Evolutionary conservation across 176 grass and related monocot species (phyloP).

Genomic region (Triticum urartu): DNA sequence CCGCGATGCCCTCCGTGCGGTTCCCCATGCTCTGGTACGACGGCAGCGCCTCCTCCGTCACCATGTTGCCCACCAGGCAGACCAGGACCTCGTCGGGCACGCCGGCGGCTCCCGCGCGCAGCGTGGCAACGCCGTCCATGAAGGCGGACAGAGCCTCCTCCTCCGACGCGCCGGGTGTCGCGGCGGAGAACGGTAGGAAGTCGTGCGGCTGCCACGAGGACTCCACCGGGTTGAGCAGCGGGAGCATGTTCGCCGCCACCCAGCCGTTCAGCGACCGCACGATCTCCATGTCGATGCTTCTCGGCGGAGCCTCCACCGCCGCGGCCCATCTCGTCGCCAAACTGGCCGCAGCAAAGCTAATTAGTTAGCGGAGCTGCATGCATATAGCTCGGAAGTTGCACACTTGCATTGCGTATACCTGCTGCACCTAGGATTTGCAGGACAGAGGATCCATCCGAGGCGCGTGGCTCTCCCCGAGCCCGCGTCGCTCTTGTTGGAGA

Average conservation of each 20-base stretch:
- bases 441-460: background rate
- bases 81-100: constrained; percentile 37
- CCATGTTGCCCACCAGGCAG: constrained; percentile 42
- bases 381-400: too few species aligned
- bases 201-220: constrained; percentile 55
- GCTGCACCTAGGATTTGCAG: background rate
- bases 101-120: background rate
- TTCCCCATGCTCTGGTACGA: constrained; percentile 49
- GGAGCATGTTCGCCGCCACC: constrained; percentile 46
- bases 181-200: constrained; percentile 32
- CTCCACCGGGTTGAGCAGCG: constrained; percentile 41
- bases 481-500: background rate
- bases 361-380: background rate
- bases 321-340: background rate
- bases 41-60: constrained; percentile 38
- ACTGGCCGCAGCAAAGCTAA: background rate
- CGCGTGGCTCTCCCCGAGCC: background rate
- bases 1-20: background rate
- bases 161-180: background rate
- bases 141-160: background rate
- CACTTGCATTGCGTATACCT: background rate
- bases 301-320: background rate
- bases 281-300: background rate
- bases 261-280: constrained; percentile 34
- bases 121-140: constrained; percentile 4